phyloP scores from a whole-genome alignment of 2,329 filamentous ascomycete genomes.

The Colletotrichum sojae region DNA sequence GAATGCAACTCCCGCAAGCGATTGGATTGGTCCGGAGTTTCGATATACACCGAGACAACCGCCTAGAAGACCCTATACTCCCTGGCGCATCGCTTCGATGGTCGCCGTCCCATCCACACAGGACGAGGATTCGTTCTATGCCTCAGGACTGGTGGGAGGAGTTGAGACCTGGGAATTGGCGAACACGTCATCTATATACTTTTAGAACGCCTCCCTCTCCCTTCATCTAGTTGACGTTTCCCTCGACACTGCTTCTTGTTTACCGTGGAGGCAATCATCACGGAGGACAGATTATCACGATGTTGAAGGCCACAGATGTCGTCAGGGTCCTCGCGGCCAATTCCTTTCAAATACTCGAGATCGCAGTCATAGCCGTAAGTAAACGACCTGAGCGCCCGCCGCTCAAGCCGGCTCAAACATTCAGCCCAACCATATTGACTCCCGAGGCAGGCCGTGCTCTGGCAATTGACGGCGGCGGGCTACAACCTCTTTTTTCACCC shows the following conservation, averaged over 20 bases:
- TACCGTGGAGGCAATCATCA: neutral
- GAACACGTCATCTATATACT: conserved; percentile 6
- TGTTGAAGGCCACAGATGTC: conserved; percentile 1
- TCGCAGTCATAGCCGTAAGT: conserved; percentile 14
- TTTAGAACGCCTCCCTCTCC: neutral
- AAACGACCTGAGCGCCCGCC: too few species aligned
- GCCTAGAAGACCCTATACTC: neutral
- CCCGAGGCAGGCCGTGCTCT: conserved; percentile 14
- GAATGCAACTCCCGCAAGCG: neutral
- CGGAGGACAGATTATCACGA: neutral
- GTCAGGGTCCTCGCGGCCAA: neutral
- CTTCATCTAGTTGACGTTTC: too few species aligned
- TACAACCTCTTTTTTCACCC: conserved; percentile 54
- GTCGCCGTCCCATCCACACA: neutral
- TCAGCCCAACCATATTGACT: neutral
- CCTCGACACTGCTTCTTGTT: too few species aligned
- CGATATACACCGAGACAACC: conserved; percentile 4
- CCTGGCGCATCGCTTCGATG: neutral
- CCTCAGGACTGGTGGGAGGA: neutral
- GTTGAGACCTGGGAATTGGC: neutral
- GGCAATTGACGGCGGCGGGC: conserved; percentile 25
- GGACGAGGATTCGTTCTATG: neutral
- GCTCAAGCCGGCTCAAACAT: fast-evolving
- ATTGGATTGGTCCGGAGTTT: conserved; percentile 14
- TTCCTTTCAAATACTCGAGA: conserved; percentile 4